Conservation (phyloP, 352 stramenopile species). For the Thalassiosira hispida region DNA sequence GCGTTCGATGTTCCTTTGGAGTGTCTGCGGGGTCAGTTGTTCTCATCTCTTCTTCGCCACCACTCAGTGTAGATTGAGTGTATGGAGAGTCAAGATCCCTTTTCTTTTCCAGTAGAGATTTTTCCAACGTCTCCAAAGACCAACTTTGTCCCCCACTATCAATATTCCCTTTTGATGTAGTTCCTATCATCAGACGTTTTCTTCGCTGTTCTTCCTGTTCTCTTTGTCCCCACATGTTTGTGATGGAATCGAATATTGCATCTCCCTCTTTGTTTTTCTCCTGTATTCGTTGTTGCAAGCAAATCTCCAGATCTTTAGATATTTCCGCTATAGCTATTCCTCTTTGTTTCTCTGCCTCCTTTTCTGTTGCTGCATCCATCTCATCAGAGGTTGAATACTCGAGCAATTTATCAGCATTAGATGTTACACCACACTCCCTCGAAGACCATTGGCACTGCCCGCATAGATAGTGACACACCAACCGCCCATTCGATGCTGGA, state of each 20-base stretch:
- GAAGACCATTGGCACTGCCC: slow-evolving; percentile 72
- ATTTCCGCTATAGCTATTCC: slow-evolving; percentile 31
- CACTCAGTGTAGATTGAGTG: not conserved
- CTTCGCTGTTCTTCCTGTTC: slow-evolving; percentile 41
- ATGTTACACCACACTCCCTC: slow-evolving; percentile 50
- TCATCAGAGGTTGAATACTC: slow-evolving; percentile 46
- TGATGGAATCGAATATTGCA: slow-evolving; percentile 44
- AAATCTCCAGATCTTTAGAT: slow-evolving; percentile 38
- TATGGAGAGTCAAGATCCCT: slow-evolving; percentile 27
- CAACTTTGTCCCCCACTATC: slow-evolving; percentile 32
- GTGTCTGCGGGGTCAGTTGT: slow-evolving; percentile 13
- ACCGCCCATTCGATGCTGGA: slow-evolving; percentile 1
- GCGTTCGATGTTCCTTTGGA: not conserved
- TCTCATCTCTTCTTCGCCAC: slow-evolving; percentile 19
- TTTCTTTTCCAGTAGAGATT: slow-evolving; percentile 52
- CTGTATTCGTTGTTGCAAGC: slow-evolving; percentile 35
- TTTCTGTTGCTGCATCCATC: slow-evolving; percentile 30
- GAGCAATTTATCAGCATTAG: slow-evolving; percentile 41
- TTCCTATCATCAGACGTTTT: slow-evolving; percentile 24
- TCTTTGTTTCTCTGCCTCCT: slow-evolving; percentile 48
- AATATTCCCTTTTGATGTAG: not conserved
- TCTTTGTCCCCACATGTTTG: slow-evolving; percentile 36
- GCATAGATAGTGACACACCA: slow-evolving; percentile 70
- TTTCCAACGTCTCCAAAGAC: slow-evolving; percentile 67
- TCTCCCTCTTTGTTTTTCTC: slow-evolving; percentile 37